Conservation (phyloP, 2,329 filamentous ascomycete species). For the Penicillium freii region DNA sequence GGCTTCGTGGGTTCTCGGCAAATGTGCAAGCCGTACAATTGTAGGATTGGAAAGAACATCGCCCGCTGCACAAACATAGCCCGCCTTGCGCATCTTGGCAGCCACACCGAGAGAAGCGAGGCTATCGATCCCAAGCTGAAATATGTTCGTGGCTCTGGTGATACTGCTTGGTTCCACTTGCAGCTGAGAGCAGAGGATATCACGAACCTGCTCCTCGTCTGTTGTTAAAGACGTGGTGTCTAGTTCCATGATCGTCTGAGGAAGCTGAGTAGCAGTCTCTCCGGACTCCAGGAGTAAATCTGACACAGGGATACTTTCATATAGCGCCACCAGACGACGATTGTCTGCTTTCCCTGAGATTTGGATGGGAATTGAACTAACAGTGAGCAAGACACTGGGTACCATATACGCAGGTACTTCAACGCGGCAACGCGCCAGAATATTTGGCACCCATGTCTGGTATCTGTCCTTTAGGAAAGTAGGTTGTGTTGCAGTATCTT, state of each 20-base stretch:
- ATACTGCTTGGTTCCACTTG: background rate
- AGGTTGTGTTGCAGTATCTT: background rate
- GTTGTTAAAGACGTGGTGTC: background rate
- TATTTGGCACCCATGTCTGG: constrained; percentile 11
- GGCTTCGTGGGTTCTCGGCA: background rate
- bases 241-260: background rate
- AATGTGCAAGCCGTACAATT: background rate
- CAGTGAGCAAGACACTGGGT: constrained; percentile 4
- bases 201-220: background rate
- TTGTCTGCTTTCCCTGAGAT: constrained; percentile 16
- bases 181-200: constrained; percentile 2
- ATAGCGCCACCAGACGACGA: constrained; percentile 9
- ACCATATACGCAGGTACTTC: constrained; percentile 16
- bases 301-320: constrained; percentile 9
- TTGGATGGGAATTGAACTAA: constrained; percentile 9
- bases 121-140: constrained; percentile 6
- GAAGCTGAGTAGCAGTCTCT: background rate
- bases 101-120: constrained; percentile 1
- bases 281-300: constrained; percentile 3
- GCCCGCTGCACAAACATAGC: background rate
- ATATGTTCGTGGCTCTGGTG: background rate
- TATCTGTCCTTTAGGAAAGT: constrained; percentile 3
- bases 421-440: constrained; percentile 6
- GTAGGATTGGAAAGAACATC: constrained; percentile 4
- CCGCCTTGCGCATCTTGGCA: background rate